Conservation (phyloP, 1,284 basidiomycete genomes). For the Tylopilus orsonianus region DNA sequence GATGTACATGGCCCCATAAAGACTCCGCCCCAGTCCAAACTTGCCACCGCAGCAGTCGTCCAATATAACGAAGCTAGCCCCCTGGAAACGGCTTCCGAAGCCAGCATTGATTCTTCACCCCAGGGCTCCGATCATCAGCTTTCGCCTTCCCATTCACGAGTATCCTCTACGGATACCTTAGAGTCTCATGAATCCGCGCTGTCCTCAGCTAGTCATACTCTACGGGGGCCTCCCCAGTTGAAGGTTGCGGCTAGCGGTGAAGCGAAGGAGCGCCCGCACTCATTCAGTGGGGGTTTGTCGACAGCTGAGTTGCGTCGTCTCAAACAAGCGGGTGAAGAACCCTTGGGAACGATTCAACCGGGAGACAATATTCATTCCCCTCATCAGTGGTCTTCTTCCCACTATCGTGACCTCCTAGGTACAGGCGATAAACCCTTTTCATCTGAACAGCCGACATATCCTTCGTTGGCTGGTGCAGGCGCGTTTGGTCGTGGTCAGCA, state of each 20-base stretch:
- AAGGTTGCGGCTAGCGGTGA: conserved; percentile 53
- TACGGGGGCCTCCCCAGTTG: conserved; percentile 51
- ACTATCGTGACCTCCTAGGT: conserved; percentile 45
- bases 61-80: conserved; percentile 67
- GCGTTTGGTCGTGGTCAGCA: conserved; percentile 44
- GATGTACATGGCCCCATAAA: conserved; percentile 53
- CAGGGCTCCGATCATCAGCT: conserved; percentile 61
- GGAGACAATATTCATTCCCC: conserved; percentile 38
- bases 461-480: conserved; percentile 54
- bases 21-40: conserved; percentile 64
- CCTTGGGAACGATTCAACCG: conserved; percentile 35
- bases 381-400: conserved; percentile 46
- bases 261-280: conserved; percentile 72
- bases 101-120: conserved; percentile 72
- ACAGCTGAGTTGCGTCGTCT: conserved; percentile 69
- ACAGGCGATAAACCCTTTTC: conserved; percentile 36
- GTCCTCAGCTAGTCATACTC: conserved; percentile 51
- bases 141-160: conserved; percentile 68
- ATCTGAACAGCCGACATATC: conserved; percentile 65
- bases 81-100: conserved; percentile 66
- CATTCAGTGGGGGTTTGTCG: conserved; percentile 74
- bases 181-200: conserved; percentile 56
- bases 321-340: conserved; percentile 60
- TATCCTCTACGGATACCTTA: conserved; percentile 72
- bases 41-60: conserved; percentile 46